Evolutionary conservation across 78 protist genomes (phyloP).

Genomic region (Cyanophora paradoxa): DNA sequence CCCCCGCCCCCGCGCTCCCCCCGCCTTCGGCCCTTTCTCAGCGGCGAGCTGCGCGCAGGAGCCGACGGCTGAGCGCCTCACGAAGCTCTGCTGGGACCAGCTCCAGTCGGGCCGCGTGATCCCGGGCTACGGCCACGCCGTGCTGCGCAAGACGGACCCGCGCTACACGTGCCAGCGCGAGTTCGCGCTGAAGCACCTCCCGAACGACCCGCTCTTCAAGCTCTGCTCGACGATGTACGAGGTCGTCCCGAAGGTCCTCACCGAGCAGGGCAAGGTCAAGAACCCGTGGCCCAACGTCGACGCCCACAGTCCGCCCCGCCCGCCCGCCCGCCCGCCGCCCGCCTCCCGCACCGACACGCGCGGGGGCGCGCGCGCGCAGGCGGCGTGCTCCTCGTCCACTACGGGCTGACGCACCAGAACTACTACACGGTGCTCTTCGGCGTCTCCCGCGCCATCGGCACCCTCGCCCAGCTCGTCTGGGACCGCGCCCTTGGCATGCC

Average conservation of each 20-base stretch:
- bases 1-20: no score
- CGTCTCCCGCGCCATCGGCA: conserved; percentile 88
- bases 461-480: conserved; percentile 77
- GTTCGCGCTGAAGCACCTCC: conserved; percentile 86
- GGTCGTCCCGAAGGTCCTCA: conserved; percentile 81
- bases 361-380: no score
- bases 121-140: conserved; percentile 98
- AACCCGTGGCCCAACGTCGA: conserved; percentile 95
- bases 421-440: conserved; percentile 92
- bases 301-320: conserved; percentile 71
- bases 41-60: no score
- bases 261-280: conserved; percentile 90
- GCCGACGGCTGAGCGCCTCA: conserved; percentile 51
- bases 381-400: conserved; percentile 26
- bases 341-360: background rate
- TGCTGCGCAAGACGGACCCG: conserved; percentile 86
- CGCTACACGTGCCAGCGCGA: conserved; percentile 92
- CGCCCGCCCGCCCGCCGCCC: background rate
- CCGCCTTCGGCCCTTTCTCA: no score
- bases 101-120: no score
- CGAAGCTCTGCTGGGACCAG: no score
- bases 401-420: conserved; percentile 59
- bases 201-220: conserved; percentile 82
- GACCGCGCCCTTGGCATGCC: conserved; percentile 54
- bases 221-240: conserved; percentile 37